phyloP scores from a whole-genome alignment of 2,329 filamentous ascomycete species.

The Claviceps digitariae region DNA sequence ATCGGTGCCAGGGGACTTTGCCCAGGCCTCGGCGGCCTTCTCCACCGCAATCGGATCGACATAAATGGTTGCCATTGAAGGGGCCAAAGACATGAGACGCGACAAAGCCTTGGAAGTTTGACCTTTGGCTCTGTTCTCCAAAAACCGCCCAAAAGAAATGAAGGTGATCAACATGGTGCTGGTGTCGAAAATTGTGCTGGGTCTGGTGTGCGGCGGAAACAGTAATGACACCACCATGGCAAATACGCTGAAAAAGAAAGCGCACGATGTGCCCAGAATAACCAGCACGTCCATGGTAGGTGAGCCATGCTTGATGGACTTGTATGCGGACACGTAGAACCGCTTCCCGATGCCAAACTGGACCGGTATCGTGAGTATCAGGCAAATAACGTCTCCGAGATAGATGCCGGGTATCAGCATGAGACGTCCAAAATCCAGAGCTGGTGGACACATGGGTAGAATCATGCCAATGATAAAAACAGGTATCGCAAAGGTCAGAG shows the following conservation, averaged over 20 bases:
- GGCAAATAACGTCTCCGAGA: conserved; percentile 75
- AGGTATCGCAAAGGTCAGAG: conserved; percentile 69
- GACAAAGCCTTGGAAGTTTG: conserved; percentile 92
- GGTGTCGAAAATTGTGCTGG: conserved; percentile 88
- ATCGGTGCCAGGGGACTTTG: conserved; percentile 15
- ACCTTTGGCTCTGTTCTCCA: conserved; percentile 91
- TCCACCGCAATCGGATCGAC: conserved; percentile 85
- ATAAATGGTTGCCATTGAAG: conserved; percentile 95
- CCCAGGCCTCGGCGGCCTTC: conserved; percentile 74
- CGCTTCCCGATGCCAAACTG: conserved; percentile 94
- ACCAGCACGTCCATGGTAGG: conserved; percentile 98
- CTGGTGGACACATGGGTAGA: conserved; percentile 69
- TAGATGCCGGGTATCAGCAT: conserved; percentile 61
- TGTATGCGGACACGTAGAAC: conserved; percentile 89
- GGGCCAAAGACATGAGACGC: conserved; percentile 85
- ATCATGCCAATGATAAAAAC: conserved; percentile 92
- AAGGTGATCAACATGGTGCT: conserved; percentile 98
- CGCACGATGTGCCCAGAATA: conserved; percentile 82
- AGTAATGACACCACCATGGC: conserved; percentile 75
- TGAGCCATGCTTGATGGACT: conserved; percentile 76
- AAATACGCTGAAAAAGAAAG: conserved; percentile 88
- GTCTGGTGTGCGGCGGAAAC: conserved; percentile 61
- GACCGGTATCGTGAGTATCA: conserved; percentile 76
- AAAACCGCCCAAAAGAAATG: conserved; percentile 75
- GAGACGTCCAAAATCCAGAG: conserved; percentile 63